Base-by-base conservation (phyloP, 768 basidiomycete species). In the Hypholoma fasciculare region DNA sequence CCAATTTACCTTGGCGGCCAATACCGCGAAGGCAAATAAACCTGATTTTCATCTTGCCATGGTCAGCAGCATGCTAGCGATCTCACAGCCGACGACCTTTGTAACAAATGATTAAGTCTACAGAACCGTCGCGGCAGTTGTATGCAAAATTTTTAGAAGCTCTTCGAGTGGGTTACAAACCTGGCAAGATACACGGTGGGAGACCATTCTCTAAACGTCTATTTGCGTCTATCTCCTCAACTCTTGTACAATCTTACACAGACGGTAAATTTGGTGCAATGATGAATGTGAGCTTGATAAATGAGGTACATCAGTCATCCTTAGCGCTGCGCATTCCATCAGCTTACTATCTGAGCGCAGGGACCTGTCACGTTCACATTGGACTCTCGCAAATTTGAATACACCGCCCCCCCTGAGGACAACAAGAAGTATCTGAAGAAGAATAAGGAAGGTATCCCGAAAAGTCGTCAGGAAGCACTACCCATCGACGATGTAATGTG, bases 251-350 rank as follows among this genome's bases (percentile, higher is more conserved):
- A 39, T 36, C 20, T 57, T 34, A 34, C 30, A 34, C 30, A 96
- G 95, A 98, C 71, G 95, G 95, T n/a, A 80, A 78, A 63, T 97
- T 98, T 68, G 94, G 94, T 34, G 95, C 94, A 4, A 96, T 96
- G 95, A 98, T 98, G 95, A 83, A 87, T 57, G 92, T 98, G 52
- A 84, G 78, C 60, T 72, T 96, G 56, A 88, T 82, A 19, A 98
- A 98, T 69, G 95, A 98, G 77, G 94, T 92, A 71, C 43, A 39
- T 8, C 16, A 40, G 27, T 53, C 36, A 27, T n/a, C 40, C 37
- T 49, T 16, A 47, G 52, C 20, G 49, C 56, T 56, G 37, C 49
- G 30, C 42, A 40, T 49, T 37, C 54, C 26, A 46, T 50, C 30
- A 40, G 19, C 38, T 58, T 39, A 55, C 17, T 51, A 56, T 55